Evolutionary conservation across 768 basidiomycete species (phyloP), one percentile per base, ranked within the genome.

Genomic region (Clathrus columnatus): DNA sequence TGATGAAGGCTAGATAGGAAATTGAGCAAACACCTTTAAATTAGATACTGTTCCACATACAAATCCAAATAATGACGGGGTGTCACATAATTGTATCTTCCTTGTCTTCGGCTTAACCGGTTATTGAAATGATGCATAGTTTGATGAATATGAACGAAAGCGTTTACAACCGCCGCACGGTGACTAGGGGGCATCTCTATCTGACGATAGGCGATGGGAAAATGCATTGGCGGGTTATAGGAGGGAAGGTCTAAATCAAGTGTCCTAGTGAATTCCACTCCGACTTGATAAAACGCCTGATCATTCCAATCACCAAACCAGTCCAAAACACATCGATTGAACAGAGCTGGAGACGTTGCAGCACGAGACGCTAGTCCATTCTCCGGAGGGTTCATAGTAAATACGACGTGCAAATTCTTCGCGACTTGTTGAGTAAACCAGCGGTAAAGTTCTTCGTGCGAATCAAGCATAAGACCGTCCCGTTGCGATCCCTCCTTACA

Each of bases 251-350:
- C 96, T 60, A 99, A 79, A 69, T 98, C 96, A 61, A 99, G 78
- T 0, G 88, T 86, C 51, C 89, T 81, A 1, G 95, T 98, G 70
- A 99, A 95, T 70, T 98, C 96, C 77, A 88, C 83, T 43, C 90
- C 96, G 58, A 99, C 96, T 75, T 98, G 96, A 67, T 88, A 98
- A 71, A 98, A 89, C 0, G 96, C 94, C 66, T 97, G 94, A 62
- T 96, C 92, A 16, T 94, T 92, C 96, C 96, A 99, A 67, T 97
- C 94, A 24, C 96, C 96, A 63, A 98, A 98, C 96, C 96, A 99
- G 69, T 99, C 95, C 56, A 99, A 76, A 7, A 99, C 96, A 68
- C 96, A 99, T 73, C 96, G 87, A 73, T 99, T 99, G 83, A 95
- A 95, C 63, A 98, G 74, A 17, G 96, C 96, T 7, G 96, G 96